Evolutionary conservation across 78 protist genomes (phyloP).

Genomic region (Tieghemostelium lacteum): DNA sequence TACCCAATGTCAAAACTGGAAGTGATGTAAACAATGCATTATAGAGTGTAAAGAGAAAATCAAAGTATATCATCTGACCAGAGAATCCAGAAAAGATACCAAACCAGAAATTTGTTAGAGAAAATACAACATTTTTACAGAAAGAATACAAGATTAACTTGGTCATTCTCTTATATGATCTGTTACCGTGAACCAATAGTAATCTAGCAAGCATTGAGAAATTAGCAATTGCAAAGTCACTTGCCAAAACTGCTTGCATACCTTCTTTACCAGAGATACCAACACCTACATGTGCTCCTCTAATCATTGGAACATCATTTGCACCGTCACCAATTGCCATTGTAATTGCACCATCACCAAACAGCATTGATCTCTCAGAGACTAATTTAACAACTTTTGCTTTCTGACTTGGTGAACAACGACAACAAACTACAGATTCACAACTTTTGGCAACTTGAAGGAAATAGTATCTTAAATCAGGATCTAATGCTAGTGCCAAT

Average conservation of each 20-base stretch:
- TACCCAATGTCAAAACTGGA: slow-evolving; percentile 84
- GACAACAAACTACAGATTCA: slow-evolving; percentile 88
- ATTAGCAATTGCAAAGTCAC: slow-evolving; percentile 94
- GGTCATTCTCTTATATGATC: slow-evolving; percentile 92
- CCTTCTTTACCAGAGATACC: slow-evolving; percentile 97
- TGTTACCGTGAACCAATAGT: slow-evolving; percentile 91
- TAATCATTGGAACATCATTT: slow-evolving; percentile 87
- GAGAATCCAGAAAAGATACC: slow-evolving; percentile 81
- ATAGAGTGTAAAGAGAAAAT: slow-evolving; percentile 58
- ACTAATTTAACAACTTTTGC: slow-evolving; percentile 63
- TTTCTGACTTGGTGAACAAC: slow-evolving; percentile 92
- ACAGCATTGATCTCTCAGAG: slow-evolving; percentile 27
- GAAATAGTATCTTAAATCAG: slow-evolving; percentile 66
- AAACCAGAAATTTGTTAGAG: slow-evolving; percentile 85
- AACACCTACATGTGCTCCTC: slow-evolving; percentile 92
- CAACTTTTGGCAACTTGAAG: slow-evolving; percentile 61
- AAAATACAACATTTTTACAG: slow-evolving; percentile 81
- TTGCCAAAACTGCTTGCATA: slow-evolving; percentile 92
- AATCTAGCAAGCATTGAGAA: slow-evolving; percentile 86
- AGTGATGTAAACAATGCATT: slow-evolving; percentile 86
- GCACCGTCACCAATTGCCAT: slow-evolving; percentile 99
- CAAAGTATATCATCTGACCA: slow-evolving; percentile 79
- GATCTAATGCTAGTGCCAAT: slow-evolving; percentile 53
- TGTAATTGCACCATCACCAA: slow-evolving; percentile 85
- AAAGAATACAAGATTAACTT: slow-evolving; percentile 85